Base-by-base conservation (phyloP, 179 eudicot genomes). In the Nepenthes alata region DNA sequence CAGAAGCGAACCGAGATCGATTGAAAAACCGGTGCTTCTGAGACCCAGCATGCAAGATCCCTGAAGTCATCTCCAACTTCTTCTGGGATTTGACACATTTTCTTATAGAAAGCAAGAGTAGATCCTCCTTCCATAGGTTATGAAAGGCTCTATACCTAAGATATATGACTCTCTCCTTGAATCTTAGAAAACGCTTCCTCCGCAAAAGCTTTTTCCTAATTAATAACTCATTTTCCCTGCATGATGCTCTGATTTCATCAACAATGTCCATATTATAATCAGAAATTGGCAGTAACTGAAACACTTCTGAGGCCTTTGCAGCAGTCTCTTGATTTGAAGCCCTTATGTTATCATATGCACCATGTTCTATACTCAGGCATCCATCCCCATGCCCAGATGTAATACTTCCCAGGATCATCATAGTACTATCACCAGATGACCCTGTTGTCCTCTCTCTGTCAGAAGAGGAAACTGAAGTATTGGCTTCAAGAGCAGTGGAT, bases 81-180 rank as follows among this genome's bases (percentile, higher is more conserved):
- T 84, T 94, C 64, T 77, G 91, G 13, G 82, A 73, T 77, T 85
- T 94, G 4, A 75, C 62, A 4, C 81, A 82, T 67, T 78, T 90
- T 69, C 69, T 80, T 13, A 74, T 25, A 47, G 97, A 82, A 58
- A 82, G 85, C 66, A 78, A 60, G 25, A 78, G 86, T 72, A 84
- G 52, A 47, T 86, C 95, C 70, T 87, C 87, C 74, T 85, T 87
- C 97, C 97, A 94, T 36, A 85, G 74, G 59, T 82, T 82, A 64
- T 77, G 89, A 45, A 80, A 75, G 48, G 79, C 85, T 68, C 84
- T 75, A 67, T 75, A 94, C 68, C 85, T 94, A 58, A 94, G 69
- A 10, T 82, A 67, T 48, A 83, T 39, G 12, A 77, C 83, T 60
- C 81, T 78, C 78, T 87, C 97, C 70, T 81, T 81, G 58, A 87